These are phyloP conservation scores for Cercospora brassicicola DNA, from an alignment of 2,329 filamentous ascomycete genomes.

Conservation along the genomic window DNA sequence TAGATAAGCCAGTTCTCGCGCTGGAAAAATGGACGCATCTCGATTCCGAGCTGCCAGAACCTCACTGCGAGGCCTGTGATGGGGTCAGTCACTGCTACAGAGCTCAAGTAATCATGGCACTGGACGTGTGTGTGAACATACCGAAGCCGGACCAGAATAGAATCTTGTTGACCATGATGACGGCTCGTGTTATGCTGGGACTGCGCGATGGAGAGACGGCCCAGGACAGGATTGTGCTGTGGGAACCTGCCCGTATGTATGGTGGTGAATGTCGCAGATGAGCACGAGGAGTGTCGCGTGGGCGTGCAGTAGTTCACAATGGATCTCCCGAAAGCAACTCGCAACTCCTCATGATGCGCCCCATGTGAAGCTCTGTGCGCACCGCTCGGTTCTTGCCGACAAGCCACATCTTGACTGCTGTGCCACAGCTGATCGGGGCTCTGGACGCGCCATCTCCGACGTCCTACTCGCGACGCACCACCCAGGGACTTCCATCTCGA, in stretches of 20 bases:
- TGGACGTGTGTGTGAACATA: conserved; percentile 45
- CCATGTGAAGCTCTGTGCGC: conserved; percentile 6
- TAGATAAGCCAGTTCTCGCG: conserved; percentile 84
- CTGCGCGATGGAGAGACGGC: not conserved
- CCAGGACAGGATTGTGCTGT: not conserved
- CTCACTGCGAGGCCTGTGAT: conserved; percentile 79
- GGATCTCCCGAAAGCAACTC: not conserved
- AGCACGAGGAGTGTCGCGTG: conserved; percentile 3
- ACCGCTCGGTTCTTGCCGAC: not conserved
- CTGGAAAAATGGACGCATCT: conserved; percentile 95
- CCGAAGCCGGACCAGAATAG: conserved; percentile 91
- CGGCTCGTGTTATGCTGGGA: conserved; percentile 10
- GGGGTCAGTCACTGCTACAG: conserved; percentile 5
- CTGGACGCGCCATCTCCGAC: not conserved
- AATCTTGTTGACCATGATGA: conserved; percentile 57
- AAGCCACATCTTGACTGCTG: not conserved
- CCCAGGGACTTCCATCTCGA: not conserved
- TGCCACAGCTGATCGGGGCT: not conserved
- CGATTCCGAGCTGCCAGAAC: conserved; percentile 95
- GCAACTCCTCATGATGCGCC: conserved; percentile 1
- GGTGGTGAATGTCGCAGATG: not conserved
- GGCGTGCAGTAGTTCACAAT: not conserved
- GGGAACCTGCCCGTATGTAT: conserved; percentile 15
- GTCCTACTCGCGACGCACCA: not conserved
- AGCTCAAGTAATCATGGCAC: not conserved